Base-by-base conservation (phyloP, 108 stramenopile species). In the Discostella pseudostelligera region DNA sequence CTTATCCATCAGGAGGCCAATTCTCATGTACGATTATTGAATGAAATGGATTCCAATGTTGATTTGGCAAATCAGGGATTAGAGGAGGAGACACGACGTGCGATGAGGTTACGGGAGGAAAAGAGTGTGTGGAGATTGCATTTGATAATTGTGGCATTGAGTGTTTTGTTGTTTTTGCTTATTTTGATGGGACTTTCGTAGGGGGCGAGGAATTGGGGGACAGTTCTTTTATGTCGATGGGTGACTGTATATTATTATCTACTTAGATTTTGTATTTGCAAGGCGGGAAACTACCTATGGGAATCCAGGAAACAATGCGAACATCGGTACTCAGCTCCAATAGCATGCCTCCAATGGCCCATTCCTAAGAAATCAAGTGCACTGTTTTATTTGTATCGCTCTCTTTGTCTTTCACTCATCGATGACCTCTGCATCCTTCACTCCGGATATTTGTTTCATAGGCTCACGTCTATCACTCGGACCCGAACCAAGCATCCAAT, bases 1-100 rank as follows among this genome's bases (percentile, higher is more conserved):
- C 19, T 87, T 39, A 94, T 96, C 77, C 81, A 86, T 43, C 92
- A 96, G 28, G 96, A 95, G 77, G 80, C 92, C 8, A 63, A 68
- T 12, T 75, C 93, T 74, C 96, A 96, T 68, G 85, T 89, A 37
- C 69, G 87, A 46, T 70, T 96, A 60, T 67, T 96, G 65, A 80
- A 85, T 54, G 89, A 92, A 26, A 96, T 96, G 92, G 96, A 96
- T 69, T 29, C 56, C 7, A 88, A 95, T 67, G 74, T 94, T 16
- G 96, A 95, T 59, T 43, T 77, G 48, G 96, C 96, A 24, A 86
- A 89, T 56, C 60, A 70, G 47, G 89, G 92, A 8, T 71, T 96
- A 57, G 85, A 90, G 60, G 79, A 70, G 13, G 96, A 94, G 65
- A 92, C 96, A 0, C 65, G 85, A 40, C 70, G 92, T 37, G 92